Evolutionary conservation across 768 basidiomycete species (phyloP).

Genomic region (Lactarius indigo): DNA sequence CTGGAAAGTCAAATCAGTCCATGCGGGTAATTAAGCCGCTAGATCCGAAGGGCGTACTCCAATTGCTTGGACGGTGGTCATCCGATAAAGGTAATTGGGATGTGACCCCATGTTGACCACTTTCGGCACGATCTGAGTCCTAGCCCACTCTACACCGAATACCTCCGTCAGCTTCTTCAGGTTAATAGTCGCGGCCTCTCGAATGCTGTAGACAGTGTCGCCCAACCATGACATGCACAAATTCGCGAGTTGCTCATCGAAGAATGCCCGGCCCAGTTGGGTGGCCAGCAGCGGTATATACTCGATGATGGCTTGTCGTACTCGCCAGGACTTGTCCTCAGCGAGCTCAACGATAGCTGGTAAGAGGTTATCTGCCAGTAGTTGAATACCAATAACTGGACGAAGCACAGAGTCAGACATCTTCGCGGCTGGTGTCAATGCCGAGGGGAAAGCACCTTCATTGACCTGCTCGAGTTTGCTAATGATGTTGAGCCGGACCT

Average conservation of each 20-base stretch:
- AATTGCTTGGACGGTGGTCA: slow-evolving; percentile 99
- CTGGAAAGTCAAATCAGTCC: slow-evolving; percentile 39
- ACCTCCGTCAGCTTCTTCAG: slow-evolving; percentile 96
- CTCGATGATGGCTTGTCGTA: slow-evolving; percentile 99
- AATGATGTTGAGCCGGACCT: slow-evolving; percentile 96
- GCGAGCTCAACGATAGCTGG: slow-evolving; percentile 98
- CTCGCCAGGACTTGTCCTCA: slow-evolving; percentile 99
- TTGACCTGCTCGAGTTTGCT: slow-evolving; percentile 98
- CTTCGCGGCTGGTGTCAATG: neutral
- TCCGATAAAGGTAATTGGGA: slow-evolving; percentile 94
- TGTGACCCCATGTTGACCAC: slow-evolving; percentile 96
- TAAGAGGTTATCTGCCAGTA: slow-evolving; percentile 89
- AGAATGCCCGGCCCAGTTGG: slow-evolving; percentile 95
- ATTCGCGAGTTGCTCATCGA: slow-evolving; percentile 95
- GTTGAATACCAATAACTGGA: slow-evolving; percentile 94
- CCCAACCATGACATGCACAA: slow-evolving; percentile 99
- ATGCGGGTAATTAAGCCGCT: neutral
- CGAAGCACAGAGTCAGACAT: slow-evolving; percentile 14
- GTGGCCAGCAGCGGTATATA: slow-evolving; percentile 98
- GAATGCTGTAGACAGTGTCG: slow-evolving; percentile 96
- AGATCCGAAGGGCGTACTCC: slow-evolving; percentile 56
- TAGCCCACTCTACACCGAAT: slow-evolving; percentile 98
- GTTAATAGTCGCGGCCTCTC: slow-evolving; percentile 97
- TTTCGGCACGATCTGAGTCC: slow-evolving; percentile 89
- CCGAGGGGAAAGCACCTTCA: slow-evolving; percentile 48